Percentiles rank a stretch among this genome's conserved stretches.
Conservation (phyloP, 1,139 yeast species). For the Kazachstania sp. region DNA sequence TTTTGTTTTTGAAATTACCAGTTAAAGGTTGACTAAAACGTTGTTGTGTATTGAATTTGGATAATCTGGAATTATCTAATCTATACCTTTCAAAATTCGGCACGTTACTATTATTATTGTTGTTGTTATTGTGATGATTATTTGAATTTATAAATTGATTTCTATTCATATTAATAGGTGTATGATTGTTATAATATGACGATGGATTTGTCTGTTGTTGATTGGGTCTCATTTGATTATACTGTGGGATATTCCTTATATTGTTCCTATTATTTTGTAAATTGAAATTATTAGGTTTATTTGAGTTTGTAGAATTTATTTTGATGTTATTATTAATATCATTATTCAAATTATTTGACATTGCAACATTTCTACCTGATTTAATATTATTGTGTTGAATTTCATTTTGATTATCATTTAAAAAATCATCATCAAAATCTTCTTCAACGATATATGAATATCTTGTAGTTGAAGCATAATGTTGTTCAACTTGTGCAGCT, state of each 20-base stretch:
- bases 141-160: background rate
- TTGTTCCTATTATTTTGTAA: too few species aligned
- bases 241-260: too few species aligned
- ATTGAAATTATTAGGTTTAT: too few species aligned
- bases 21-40: background rate
- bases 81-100: constrained; percentile 21
- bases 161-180: background rate
- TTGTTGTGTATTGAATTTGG: background rate
- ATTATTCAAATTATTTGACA: background rate
- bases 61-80: constrained; percentile 9
- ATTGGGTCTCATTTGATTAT: too few species aligned
- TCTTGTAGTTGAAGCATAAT: constrained; percentile 22
- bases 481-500: constrained; percentile 24
- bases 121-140: background rate
- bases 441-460: constrained; percentile 30
- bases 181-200: background rate
- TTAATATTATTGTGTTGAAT: background rate
- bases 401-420: background rate
- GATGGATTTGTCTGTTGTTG: background rate
- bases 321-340: background rate
- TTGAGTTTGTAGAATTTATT: background rate
- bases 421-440: constrained; percentile 7
- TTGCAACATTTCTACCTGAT: background rate
- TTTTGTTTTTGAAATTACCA: background rate
- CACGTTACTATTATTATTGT: constrained; percentile 1